phyloP scores from a whole-genome alignment of 176 grass and related monocot species.

The Dendrocalamus sinicus region DNA sequence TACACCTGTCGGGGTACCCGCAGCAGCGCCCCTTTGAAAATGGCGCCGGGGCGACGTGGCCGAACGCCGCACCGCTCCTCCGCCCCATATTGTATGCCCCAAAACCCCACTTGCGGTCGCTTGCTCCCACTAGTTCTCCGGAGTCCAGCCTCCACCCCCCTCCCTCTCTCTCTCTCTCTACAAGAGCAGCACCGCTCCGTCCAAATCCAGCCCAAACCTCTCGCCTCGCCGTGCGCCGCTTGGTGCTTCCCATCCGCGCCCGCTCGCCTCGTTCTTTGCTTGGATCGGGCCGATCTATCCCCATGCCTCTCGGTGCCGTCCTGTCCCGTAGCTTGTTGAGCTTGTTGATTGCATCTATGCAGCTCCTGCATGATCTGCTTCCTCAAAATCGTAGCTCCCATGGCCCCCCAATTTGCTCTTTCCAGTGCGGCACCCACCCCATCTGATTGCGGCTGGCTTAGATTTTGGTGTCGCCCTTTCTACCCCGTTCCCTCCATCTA shows the following conservation, averaged over 20 bases:
- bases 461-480: background rate
- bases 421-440: background rate
- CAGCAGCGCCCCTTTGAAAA: constrained; percentile 45
- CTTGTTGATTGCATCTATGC: background rate
- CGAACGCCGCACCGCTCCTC: constrained; percentile 43
- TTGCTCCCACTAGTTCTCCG: background rate
- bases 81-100: constrained; percentile 49
- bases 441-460: background rate
- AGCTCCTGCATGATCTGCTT: constrained; percentile 12
- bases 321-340: background rate
- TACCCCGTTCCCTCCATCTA: constrained; percentile 16
- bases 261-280: background rate
- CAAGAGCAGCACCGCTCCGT: constrained; percentile 29
- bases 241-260: background rate
- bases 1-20: constrained; percentile 50
- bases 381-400: background rate
- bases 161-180: background rate
- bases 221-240: background rate
- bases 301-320: background rate
- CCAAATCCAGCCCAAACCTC: constrained; percentile 39
- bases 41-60: constrained; percentile 60
- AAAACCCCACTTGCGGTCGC: constrained; percentile 25
- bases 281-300: background rate
- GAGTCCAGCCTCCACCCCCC: background rate
- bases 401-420: background rate